Evolutionary conservation across 495 filamentous ascomycete species (phyloP).

Genomic region (Friedmanniomyces simplex): DNA sequence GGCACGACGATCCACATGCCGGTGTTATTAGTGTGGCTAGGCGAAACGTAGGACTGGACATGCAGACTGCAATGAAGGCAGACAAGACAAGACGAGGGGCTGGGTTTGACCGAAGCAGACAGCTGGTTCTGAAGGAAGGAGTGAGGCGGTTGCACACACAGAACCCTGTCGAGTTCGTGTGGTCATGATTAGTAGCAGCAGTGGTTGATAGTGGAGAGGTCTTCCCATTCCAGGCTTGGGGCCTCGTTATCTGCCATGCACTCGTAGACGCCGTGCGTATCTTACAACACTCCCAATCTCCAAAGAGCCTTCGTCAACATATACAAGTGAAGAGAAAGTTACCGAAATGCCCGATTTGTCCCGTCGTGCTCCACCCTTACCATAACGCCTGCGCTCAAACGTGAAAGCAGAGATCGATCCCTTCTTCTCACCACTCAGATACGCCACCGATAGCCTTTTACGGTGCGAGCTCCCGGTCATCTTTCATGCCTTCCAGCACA

Average conservation of each 20-base stretch:
- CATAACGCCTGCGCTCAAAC: constrained; percentile 4
- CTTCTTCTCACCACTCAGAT: background rate
- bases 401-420: background rate
- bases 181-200: too few species aligned
- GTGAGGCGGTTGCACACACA: too few species aligned
- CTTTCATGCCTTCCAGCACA: constrained; percentile 73
- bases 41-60: too few species aligned
- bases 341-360: background rate
- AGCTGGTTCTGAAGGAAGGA: too few species aligned
- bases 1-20: too few species aligned
- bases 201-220: constrained; percentile 5
- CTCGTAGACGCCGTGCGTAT: too few species aligned
- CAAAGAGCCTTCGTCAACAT: background rate
- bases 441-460: background rate
- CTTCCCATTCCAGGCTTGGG: constrained; percentile 11
- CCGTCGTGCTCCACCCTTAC: background rate
- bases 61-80: too few species aligned
- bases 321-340: background rate
- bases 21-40: too few species aligned
- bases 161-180: too few species aligned
- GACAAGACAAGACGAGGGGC: too few species aligned
- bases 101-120: too few species aligned
- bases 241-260: background rate
- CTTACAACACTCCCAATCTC: background rate
- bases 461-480: constrained; percentile 45